Base-by-base conservation (phyloP, 176 grass and related monocot species). In the Oryza rufipogon region DNA sequence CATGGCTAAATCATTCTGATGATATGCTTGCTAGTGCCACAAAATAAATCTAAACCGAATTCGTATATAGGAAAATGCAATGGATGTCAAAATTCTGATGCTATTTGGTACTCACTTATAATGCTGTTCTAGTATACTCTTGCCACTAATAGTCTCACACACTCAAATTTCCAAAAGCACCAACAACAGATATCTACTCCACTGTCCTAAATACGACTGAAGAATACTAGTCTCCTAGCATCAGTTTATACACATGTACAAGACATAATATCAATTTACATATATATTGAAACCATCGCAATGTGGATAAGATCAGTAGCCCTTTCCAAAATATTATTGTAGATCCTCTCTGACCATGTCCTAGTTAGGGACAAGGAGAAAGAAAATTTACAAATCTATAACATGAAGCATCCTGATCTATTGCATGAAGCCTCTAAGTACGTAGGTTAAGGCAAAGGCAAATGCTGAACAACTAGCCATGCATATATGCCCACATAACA, bases 221-320 rank as follows among this genome's bases (percentile, higher is more conserved):
- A 38, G 36, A 38, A 38, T 38, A 38, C 36, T 38, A 65, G 63
- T 65, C 11, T 30, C 23, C 26, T 23, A 28, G 63, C 52, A 77
- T 61, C 19, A 77, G 23, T 20, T 34, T n/a, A 76, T 41, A 77
- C 36, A 15, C 52, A 75, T 54, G 73, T 54, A 54, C 26, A 54
- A 33, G 30, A 16, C 26, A 61, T 19, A 74, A 14, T 32, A 52
- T 26, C 74, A 38, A 61, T 61, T 65, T 23, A 28, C 23, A 28
- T 66, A 11, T 7, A 41, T 41, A 66, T 26, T 48, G 10, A 48
- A 48, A 38, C 4, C 39, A 16, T 46, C 7, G 46, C 17, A 46
- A 74, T 49, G 45, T 51, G 2, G 20, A 46, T 72, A 39, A 46
- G 2, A 15, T 73, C 8, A 16, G 46, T 44, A 15, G 23, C 23